These are phyloP conservation scores for Neoascochyta sp. DNA, from an alignment of 2,329 filamentous ascomycete species.

Conservation along the genomic window DNA sequence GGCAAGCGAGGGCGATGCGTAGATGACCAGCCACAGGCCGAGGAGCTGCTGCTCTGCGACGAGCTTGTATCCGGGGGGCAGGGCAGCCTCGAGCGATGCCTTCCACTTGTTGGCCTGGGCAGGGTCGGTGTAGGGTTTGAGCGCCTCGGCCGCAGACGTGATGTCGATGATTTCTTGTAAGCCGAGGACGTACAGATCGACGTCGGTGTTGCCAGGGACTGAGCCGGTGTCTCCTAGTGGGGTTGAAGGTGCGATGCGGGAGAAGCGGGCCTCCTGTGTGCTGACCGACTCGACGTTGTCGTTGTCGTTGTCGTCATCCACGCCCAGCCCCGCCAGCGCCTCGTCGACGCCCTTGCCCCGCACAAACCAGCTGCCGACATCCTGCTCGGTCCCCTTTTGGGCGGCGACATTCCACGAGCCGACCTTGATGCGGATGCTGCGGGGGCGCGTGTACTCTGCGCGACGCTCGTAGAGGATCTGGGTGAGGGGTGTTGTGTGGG, in stretches of 20 bases:
- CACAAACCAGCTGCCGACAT: conserved; percentile 85
- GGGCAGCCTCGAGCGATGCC: conserved; percentile 64
- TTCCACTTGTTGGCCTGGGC: conserved; percentile 75
- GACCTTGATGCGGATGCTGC: conserved; percentile 77
- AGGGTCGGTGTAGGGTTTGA: conserved; percentile 72
- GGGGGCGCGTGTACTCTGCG: conserved; percentile 72
- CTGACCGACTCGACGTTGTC: conserved; percentile 45
- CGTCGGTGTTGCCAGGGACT: conserved; percentile 60
- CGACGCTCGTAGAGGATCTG: conserved; percentile 66
- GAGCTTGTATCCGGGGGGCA: conserved; percentile 73
- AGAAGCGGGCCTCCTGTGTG: conserved; percentile 47
- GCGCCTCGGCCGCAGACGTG: conserved; percentile 71
- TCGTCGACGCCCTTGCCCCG: conserved; percentile 67
- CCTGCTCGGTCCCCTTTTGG: conserved; percentile 78
- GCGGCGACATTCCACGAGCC: conserved; percentile 95
- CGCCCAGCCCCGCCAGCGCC: conserved; percentile 54
- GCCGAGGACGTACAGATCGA: conserved; percentile 85
- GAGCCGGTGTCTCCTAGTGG: conserved; percentile 45
- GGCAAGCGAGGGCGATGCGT: conserved; percentile 73
- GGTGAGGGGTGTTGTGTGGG: conserved; percentile 48
- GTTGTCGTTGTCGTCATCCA: conserved; percentile 27
- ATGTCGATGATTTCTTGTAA: conserved; percentile 92
- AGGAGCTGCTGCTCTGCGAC: conserved; percentile 81
- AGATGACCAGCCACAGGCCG: conserved; percentile 78
- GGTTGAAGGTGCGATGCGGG: conserved; percentile 43